Evolutionary conservation across 768 basidiomycete genomes (phyloP), one percentile per base, ranked within the genome.

Genomic region (Xerocomus spinulosus): DNA sequence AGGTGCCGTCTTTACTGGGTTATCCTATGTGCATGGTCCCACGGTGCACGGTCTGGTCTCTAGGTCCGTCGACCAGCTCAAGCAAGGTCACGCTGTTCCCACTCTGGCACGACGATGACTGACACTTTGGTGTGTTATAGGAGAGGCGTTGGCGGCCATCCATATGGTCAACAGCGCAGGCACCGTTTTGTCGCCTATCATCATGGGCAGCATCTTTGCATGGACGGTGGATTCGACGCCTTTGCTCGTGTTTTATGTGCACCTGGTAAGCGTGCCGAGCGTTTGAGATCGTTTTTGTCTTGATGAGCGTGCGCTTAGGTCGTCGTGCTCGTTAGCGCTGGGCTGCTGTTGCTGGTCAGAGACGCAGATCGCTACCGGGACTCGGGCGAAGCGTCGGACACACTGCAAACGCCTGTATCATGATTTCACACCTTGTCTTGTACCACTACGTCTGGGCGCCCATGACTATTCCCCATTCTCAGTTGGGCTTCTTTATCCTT

Each of bases 201-300:
- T 68, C 34, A 64, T 68, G 62, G 65, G 65, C 8, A 40, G 62
- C 33, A 54, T 67, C 28, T 37, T 67, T 21, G 57, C 60, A 9
- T 45, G 51, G 29, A 59, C 64, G 10, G 61, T 64, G 23, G 39
- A 32, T 17, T 53, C 46, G 1, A 13, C n/a, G 7, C 63, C 63
- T 21, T 9, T 64, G 17, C 30, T 64, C 37, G 9, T 59, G 21
- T 64, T 64, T 48, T 50, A 61, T 26, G 42, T 64, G 8, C 59
- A 62, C n/a, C 18, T 51, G 52, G 64, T 64, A 20, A 21, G 57
- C 8, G n/a, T 9, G 3, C 17, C 6, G 3, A 42, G 5, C 14
- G 3, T 9, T 35, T 1, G n/a, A 8, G 6, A 4, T 28, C 20
- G 14, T 10, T 9, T 6, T 20, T 17, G 2, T 12, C 18, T 18